These are phyloP conservation scores for Blastobotrys robertii DNA, from an alignment of 805 yeast genomes.

Conservation along the genomic window DNA sequence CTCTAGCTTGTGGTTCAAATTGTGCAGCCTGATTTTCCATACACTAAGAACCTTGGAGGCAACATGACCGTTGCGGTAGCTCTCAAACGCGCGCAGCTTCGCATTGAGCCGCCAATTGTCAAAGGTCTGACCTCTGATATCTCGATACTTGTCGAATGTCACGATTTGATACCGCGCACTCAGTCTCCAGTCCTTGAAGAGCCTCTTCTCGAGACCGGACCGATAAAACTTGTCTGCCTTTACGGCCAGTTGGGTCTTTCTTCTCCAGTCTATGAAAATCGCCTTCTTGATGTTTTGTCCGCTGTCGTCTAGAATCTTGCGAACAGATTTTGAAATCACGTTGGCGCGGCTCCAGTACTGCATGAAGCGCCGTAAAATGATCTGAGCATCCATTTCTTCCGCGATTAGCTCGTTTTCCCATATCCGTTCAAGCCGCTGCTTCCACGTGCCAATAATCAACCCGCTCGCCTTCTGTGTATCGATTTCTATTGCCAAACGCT, in stretches of 20 bases:
- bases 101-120: no score
- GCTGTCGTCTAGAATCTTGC: not conserved
- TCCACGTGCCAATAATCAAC: not conserved
- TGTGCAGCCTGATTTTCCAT: not conserved
- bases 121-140: not conserved
- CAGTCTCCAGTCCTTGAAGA: conserved; percentile 10
- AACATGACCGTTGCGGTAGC: no score
- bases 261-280: conserved; percentile 6
- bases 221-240: conserved; percentile 12
- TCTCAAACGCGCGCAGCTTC: no score
- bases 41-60: not conserved
- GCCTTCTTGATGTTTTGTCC: not conserved
- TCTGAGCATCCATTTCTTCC: conserved; percentile 1
- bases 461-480: not conserved
- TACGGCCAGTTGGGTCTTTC: not conserved
- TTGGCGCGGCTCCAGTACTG: not conserved
- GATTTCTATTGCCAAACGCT: not conserved
- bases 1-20: not conserved
- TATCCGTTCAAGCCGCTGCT: not conserved
- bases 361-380: not conserved
- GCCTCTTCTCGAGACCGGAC: conserved; percentile 7
- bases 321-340: not conserved
- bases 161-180: not conserved
- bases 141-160: not conserved
- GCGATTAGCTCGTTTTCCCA: not conserved